phyloP scores from a whole-genome alignment of 192 early-diverging fungal genomes.

The Backusella psychrophila region DNA sequence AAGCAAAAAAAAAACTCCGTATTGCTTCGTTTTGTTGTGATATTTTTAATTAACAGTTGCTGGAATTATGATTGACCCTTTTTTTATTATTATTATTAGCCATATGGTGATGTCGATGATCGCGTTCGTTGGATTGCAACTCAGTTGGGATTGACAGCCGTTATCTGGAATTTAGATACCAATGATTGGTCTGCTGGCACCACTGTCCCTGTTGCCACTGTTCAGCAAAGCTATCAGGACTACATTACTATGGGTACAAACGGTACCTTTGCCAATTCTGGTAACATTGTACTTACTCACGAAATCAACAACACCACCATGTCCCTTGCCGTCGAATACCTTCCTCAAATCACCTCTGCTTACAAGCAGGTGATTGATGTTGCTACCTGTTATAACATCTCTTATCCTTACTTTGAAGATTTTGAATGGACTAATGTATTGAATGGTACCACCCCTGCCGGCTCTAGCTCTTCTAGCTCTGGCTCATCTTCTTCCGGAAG shows the following conservation, averaged over 20 bases:
- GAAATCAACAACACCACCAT: slow-evolving; percentile 40
- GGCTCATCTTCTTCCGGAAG: background rate
- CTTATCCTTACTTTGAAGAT: slow-evolving; percentile 36
- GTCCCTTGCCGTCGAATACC: slow-evolving; percentile 31
- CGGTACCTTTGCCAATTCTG: slow-evolving; percentile 20
- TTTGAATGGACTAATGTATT: slow-evolving; percentile 6
- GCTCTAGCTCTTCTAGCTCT: background rate
- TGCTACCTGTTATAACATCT: slow-evolving; percentile 34
- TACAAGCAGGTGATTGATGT: slow-evolving; percentile 35
- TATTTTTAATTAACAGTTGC: background rate
- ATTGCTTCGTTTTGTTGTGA: background rate
- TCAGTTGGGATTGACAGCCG: slow-evolving; percentile 38
- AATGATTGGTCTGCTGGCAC: slow-evolving; percentile 25
- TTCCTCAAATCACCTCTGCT: slow-evolving; percentile 31
- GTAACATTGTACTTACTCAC: slow-evolving; percentile 40
- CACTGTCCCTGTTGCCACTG: background rate
- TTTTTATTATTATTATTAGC: slow-evolving; percentile 2
- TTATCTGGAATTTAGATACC: slow-evolving; percentile 36
- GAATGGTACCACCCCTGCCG: background rate
- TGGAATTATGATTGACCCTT: background rate
- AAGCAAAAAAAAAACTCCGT: background rate
- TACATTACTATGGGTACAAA: slow-evolving; percentile 28
- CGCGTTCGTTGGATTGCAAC: slow-evolving; percentile 48
- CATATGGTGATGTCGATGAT: slow-evolving; percentile 58
- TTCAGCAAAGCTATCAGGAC: slow-evolving; percentile 22